phyloP scores from a whole-genome alignment of 2,329 filamentous ascomycete genomes.

The Berkeleyomyces rouxiae region DNA sequence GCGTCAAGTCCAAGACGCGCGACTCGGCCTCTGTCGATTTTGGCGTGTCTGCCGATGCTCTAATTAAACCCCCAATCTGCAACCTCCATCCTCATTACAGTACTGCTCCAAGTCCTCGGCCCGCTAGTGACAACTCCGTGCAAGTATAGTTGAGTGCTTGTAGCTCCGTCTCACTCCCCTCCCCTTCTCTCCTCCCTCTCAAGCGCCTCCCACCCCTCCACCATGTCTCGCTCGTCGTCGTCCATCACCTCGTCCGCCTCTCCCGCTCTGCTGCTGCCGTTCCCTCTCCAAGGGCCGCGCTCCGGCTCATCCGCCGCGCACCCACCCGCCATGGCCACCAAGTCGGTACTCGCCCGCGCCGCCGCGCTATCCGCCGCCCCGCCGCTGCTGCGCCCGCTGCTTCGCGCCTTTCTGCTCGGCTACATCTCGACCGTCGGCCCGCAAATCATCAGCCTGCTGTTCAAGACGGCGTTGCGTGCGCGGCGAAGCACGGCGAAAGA shows the following conservation, averaged over 20 bases:
- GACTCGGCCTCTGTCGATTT: too few species aligned
- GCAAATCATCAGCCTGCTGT: slow-evolving; percentile 35
- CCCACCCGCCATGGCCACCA: slow-evolving; percentile 1
- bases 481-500: slow-evolving; percentile 19
- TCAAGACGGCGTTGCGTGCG: slow-evolving; percentile 28
- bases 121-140: too few species aligned
- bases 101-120: too few species aligned
- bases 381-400: slow-evolving; percentile 34
- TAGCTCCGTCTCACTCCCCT: background rate
- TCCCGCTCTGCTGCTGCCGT: background rate
- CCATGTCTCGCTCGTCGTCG: background rate
- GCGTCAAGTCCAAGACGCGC: too few species aligned
- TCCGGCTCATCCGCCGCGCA: background rate
- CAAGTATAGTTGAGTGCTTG: too few species aligned
- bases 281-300: background rate
- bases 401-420: slow-evolving; percentile 43
- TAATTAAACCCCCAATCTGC: too few species aligned
- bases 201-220: background rate
- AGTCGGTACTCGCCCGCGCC: slow-evolving; percentile 3
- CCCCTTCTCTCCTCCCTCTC: background rate
- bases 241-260: background rate
- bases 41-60: too few species aligned
- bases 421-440: slow-evolving; percentile 43
- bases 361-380: slow-evolving; percentile 25
- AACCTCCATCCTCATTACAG: too few species aligned